A percentile compares a stretch with the other conserved stretches of the same genome.
These are phyloP conservation scores for Colletotrichum tropicicola DNA, from an alignment of 2,329 filamentous ascomycete genomes.

Conservation along the genomic window DNA sequence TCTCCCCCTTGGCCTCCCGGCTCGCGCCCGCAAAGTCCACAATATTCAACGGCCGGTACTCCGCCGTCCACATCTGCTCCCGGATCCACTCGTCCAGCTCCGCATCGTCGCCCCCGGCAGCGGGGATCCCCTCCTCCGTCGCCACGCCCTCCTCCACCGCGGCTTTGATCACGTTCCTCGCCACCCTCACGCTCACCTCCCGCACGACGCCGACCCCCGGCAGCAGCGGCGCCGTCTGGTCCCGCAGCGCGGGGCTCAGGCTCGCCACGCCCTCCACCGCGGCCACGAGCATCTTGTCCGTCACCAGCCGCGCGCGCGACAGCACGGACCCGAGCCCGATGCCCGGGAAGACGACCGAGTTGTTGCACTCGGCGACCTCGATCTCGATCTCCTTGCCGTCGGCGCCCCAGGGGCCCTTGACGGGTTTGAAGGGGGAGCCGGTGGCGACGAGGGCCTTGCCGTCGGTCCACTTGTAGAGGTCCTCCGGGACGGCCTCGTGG, in stretches of 20 bases:
- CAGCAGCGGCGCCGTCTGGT: slow-evolving; percentile 72
- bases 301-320: slow-evolving; percentile 71
- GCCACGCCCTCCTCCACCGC: slow-evolving; percentile 76
- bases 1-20: slow-evolving; percentile 67
- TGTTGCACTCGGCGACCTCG: slow-evolving; percentile 83
- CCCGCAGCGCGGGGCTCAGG: slow-evolving; percentile 73
- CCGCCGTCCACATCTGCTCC: slow-evolving; percentile 83
- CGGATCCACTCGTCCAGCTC: slow-evolving; percentile 76
- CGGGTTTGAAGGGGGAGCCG: slow-evolving; percentile 82
- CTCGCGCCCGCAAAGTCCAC: slow-evolving; percentile 62
- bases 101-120: slow-evolving; percentile 50
- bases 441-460: slow-evolving; percentile 84
- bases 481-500: slow-evolving; percentile 82
- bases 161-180: slow-evolving; percentile 76
- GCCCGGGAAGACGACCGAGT: slow-evolving; percentile 85
- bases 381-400: slow-evolving; percentile 54
- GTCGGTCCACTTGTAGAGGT: slow-evolving; percentile 81
- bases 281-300: slow-evolving; percentile 83
- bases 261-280: slow-evolving; percentile 78
- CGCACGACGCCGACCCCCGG: slow-evolving; percentile 81
- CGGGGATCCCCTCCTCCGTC: slow-evolving; percentile 71
- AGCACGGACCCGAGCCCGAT: slow-evolving; percentile 85
- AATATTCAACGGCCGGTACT: slow-evolving; percentile 70
- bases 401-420: slow-evolving; percentile 66
- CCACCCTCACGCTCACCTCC: slow-evolving; percentile 80